Evolutionary conservation across 73 alveolate genomes (phyloP).

Genomic region (Diophrys appendiculata): DNA sequence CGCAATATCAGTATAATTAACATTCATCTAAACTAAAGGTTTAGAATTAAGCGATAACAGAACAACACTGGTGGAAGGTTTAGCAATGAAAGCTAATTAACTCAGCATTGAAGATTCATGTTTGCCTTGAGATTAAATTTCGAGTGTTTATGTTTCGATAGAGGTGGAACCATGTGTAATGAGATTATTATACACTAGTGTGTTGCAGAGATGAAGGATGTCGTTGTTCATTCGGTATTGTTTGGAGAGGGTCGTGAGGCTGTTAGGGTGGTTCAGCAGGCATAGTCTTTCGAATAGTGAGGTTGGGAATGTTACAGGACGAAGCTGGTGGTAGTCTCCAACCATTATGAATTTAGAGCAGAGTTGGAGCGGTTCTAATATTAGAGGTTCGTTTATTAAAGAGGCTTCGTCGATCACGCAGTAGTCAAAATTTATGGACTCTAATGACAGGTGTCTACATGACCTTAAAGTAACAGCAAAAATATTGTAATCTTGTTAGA

Average conservation of each 20-base stretch:
- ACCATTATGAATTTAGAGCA: slow-evolving; percentile 47
- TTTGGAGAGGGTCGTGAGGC: too few species aligned
- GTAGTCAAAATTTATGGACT: slow-evolving; percentile 23
- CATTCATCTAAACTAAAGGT: too few species aligned
- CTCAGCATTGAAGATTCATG: too few species aligned
- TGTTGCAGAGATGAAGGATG: slow-evolving; percentile 11
- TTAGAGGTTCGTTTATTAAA: slow-evolving; percentile 30
- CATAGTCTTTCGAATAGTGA: slow-evolving; percentile 57
- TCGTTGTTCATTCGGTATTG: slow-evolving; percentile 30
- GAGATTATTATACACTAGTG: slow-evolving; percentile 21
- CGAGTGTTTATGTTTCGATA: too few species aligned
- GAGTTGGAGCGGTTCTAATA: slow-evolving; percentile 27
- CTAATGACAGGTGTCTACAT: slow-evolving; percentile 1
- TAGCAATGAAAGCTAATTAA: too few species aligned
- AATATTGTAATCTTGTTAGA: slow-evolving; percentile 1
- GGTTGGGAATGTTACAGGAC: slow-evolving; percentile 60
- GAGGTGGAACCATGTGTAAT: slow-evolving; percentile 29
- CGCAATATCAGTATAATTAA: too few species aligned
- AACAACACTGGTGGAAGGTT: too few species aligned
- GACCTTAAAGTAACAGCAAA: slow-evolving; percentile 33
- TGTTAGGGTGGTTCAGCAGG: too few species aligned
- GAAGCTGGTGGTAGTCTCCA: slow-evolving; percentile 69
- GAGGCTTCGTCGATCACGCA: slow-evolving; percentile 45
- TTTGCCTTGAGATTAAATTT: too few species aligned
- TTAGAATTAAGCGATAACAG: too few species aligned